Evolutionary conservation across 352 stramenopile genomes (phyloP), one percentile per base, ranked within the genome.

Genomic region (Phytophthora cajani): DNA sequence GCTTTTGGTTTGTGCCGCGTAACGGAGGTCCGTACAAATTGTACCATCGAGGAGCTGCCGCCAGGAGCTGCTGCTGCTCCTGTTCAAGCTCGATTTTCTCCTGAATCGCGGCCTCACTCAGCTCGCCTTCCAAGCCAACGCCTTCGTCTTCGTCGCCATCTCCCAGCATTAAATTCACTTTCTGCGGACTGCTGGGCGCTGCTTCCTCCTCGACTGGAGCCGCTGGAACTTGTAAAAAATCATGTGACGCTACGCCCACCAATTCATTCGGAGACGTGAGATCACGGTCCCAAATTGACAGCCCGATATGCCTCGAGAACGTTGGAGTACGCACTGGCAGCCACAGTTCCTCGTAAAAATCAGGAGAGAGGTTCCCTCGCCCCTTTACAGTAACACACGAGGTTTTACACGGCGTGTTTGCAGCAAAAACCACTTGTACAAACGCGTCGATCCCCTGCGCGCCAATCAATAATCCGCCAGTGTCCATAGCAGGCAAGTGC

Each of bases 21-120:
- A 92, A 66, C 1, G 87, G 92, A n/a, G 90, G 88, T 7, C 92
- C 92, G 58, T 97, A 97, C 3, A 97, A 58, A 64, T 94, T 94
- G 47, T 88, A 89, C 89, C 91, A 97, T 3, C 84, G 77, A 21
- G 84, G 65, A 0, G 61, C 55, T 21, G 70, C 33, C 16, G 54
- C 70, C 32, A 64, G 21, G 8, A 59, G 17, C 11, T 40, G 33
- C 11, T 68, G 59, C 9, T 74, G 59, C 32, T 64, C 32, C 23
- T 74, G 65, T 14, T 77, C 65, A 3, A 71, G 17, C 23, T 71
- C 40, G 0, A 58, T n/a, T 9, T 67, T 61, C 52, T 67, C 65
- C 58, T 23, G 42, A 11, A 30, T 62, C 2, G 36, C 23, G 17
- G 36, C 14, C n/a, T 72, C 62, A 25, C n/a, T 57, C 33, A 52